These are phyloP conservation scores for Heterobasidion irregulare DNA, from an alignment of 1,284 basidiomycete species.

Conservation along the genomic window DNA sequence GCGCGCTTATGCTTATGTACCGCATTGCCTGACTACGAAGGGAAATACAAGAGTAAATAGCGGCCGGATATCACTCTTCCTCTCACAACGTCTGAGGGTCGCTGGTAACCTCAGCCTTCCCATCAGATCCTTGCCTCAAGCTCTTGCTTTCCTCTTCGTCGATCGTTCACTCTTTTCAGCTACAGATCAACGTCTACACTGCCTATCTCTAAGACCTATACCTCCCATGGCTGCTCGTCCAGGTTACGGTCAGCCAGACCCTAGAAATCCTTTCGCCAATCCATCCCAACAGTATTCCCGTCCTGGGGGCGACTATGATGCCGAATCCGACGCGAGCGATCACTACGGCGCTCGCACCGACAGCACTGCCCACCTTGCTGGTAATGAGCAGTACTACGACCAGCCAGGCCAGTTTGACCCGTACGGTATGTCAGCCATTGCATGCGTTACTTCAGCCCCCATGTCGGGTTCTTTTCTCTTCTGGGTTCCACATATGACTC, in stretches of 20 bases:
- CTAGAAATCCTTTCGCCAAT: slow-evolving; percentile 26
- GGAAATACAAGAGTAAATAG: neutral
- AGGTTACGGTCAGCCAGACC: slow-evolving; percentile 27
- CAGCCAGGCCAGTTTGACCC: slow-evolving; percentile 25
- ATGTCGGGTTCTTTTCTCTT: neutral
- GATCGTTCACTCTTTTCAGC: slow-evolving; percentile 6
- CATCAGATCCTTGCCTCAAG: neutral
- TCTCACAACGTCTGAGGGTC: neutral
- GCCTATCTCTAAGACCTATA: slow-evolving; percentile 10
- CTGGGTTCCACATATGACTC: too few species aligned
- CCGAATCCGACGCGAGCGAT: slow-evolving; percentile 44
- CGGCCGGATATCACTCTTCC: neutral
- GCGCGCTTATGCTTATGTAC: too few species aligned
- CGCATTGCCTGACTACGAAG: neutral
- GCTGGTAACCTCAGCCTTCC: neutral
- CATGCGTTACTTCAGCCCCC: neutral
- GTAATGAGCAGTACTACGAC: slow-evolving; percentile 40
- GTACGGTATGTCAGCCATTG: slow-evolving; percentile 17
- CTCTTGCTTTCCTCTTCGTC: slow-evolving; percentile 4
- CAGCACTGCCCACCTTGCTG: slow-evolving; percentile 48
- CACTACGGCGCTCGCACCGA: slow-evolving; percentile 45
- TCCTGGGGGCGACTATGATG: slow-evolving; percentile 27
- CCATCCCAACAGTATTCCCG: slow-evolving; percentile 22
- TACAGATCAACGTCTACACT: slow-evolving; percentile 2
- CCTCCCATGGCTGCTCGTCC: slow-evolving; percentile 27